Conservation (phyloP, 1,284 basidiomycete species). For the Erythrobasidium hasegawianum region DNA sequence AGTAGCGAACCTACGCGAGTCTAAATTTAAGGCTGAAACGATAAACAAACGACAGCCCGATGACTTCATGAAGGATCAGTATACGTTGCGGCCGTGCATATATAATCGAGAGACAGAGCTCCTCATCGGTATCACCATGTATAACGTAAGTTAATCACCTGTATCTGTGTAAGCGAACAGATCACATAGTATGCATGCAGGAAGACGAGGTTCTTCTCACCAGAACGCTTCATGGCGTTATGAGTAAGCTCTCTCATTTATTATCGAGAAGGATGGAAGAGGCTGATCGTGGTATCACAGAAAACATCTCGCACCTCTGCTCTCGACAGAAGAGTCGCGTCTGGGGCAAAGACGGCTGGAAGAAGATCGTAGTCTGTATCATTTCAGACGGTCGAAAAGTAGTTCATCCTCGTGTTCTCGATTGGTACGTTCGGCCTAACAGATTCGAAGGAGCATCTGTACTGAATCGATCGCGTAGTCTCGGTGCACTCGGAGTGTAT, state of each 20-base stretch:
- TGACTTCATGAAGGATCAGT: slow-evolving; percentile 76
- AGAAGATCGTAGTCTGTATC: slow-evolving; percentile 85
- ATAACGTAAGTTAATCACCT: slow-evolving; percentile 58
- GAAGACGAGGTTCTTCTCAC: slow-evolving; percentile 94
- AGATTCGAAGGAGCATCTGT: neutral
- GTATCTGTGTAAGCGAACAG: neutral
- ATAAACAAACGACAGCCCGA: slow-evolving; percentile 59
- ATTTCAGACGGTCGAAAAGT: slow-evolving; percentile 91
- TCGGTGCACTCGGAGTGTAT: slow-evolving; percentile 63
- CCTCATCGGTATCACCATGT: slow-evolving; percentile 95
- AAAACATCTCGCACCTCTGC: slow-evolving; percentile 66
- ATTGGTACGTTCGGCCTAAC: slow-evolving; percentile 59
- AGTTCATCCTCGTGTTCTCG: slow-evolving; percentile 86
- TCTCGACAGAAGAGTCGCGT: slow-evolving; percentile 88
- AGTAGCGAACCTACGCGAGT: neutral
- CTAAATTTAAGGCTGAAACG: no score
- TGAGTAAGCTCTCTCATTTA: slow-evolving; percentile 95
- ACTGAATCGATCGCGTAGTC: slow-evolving; percentile 16
- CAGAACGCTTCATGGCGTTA: slow-evolving; percentile 87
- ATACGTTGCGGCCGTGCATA: slow-evolving; percentile 79
- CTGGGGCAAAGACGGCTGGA: slow-evolving; percentile 96
- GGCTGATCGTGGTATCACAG: slow-evolving; percentile 77
- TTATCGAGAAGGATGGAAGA: slow-evolving; percentile 77
- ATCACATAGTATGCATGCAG: slow-evolving; percentile 53
- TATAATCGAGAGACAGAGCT: slow-evolving; percentile 79